Base-by-base conservation (phyloP, 148 eudicot genomes). In the Fallopia convolvulus region DNA sequence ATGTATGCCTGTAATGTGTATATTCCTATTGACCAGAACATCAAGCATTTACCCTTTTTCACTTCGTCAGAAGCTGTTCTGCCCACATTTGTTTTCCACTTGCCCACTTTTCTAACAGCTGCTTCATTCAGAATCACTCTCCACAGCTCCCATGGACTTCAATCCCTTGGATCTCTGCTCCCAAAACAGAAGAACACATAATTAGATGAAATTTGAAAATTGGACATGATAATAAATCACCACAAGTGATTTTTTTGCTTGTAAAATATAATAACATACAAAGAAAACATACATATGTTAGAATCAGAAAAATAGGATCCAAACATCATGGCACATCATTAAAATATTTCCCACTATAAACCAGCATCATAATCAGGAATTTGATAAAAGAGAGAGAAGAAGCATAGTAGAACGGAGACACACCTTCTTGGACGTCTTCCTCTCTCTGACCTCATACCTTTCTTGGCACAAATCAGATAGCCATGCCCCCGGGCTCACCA, bases 71-170 rank as follows among this genome's bases (percentile, higher is more conserved):
- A 48, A 48, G 12, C 4, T 48, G 12, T 48, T 48, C 52, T 2
- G 52, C 12, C 15, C 52, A 48, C 15, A 47, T 48, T 15, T 10
- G 2, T 3, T 8, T 48, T 10, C 52, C 12, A 48, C 15, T 48
- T 15, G 3, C 5, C 18, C 55, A 3, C 0, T 0, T 0, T 14
- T n/a, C 3, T 14, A 14, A 6, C 61, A 5, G 61, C 61, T 23
- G 11, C 68, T 61, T 70, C 74, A 70, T 33, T 94, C 99, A 0
- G 97, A 92, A 82, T 94, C 99, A 15, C 91, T 89, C 36, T 92
- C 99, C 84, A 92, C 84, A 83, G 83, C 87, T 80, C 96, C 99
- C 99, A 94, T 90, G 17, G 97, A 93, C 83, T 94, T 94, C 82
- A 94, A 83, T 48, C 99, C 99, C 84, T 91, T 87, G 1, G 99